These are phyloP conservation scores for Cudoniella acicularis DNA, from an alignment of 495 filamentous ascomycete species.

Conservation along the genomic window DNA sequence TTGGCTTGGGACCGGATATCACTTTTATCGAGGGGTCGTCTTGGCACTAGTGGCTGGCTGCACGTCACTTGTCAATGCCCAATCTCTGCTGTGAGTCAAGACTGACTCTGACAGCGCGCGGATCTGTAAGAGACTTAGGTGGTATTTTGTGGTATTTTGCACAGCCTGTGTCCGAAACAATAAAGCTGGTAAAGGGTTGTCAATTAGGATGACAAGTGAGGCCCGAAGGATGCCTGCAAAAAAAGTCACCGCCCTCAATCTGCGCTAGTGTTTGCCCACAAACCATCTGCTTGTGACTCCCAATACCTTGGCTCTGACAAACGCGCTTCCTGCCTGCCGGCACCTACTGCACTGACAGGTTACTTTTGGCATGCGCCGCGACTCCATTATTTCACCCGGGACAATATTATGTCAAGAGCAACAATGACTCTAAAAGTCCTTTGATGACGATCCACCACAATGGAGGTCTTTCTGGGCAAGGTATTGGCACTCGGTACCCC, in stretches of 20 bases:
- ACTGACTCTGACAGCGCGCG: not conserved
- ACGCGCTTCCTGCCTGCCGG: slow-evolving; percentile 1
- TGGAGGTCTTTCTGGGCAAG: slow-evolving; percentile 74
- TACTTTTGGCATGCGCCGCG: no score
- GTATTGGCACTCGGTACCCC: slow-evolving; percentile 37
- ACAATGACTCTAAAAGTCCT: not conserved
- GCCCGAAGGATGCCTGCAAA: not conserved
- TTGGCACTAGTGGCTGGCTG: not conserved
- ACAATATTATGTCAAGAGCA: not conserved
- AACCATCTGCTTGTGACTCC: slow-evolving; percentile 10
- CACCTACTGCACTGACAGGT: no score
- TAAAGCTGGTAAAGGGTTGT: no score
- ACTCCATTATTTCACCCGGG: no score
- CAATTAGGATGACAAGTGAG: no score
- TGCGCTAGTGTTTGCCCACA: not conserved
- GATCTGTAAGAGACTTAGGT: not conserved
- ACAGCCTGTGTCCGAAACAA: not conserved
- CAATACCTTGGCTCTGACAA: not conserved
- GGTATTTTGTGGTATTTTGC: not conserved
- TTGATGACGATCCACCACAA: slow-evolving; percentile 28
- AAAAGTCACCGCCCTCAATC: not conserved
- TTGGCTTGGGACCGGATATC: not conserved
- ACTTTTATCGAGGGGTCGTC: slow-evolving; percentile 15
- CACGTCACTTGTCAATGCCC: not conserved
- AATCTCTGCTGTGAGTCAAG: not conserved